A percentile compares a stretch with the other conserved stretches of the same genome.
phyloP scores from a whole-genome alignment of 176 grass and related monocot species.

The Phoenix roebelenii region DNA sequence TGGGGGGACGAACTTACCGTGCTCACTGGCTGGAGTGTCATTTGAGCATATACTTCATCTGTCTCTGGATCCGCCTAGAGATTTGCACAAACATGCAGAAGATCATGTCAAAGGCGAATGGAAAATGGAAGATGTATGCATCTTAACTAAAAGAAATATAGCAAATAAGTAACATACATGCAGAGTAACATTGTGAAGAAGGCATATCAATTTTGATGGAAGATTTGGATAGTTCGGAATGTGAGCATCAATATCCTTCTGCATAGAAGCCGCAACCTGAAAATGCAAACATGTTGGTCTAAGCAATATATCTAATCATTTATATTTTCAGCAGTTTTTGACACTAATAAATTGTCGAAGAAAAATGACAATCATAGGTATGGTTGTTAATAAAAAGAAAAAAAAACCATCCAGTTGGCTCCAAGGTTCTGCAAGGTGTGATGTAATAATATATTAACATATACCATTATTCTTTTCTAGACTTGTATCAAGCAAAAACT shows the following conservation, averaged over 20 bases:
- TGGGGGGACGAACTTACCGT: slow-evolving; percentile 34
- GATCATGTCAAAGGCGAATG: neutral
- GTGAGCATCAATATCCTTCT: slow-evolving; percentile 87
- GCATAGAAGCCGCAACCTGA: slow-evolving; percentile 99
- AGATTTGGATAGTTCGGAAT: slow-evolving; percentile 92
- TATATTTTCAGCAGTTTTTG: no score
- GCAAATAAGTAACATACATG: slow-evolving; percentile 50
- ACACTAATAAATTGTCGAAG: no score
- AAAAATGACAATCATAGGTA: no score
- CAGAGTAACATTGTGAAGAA: slow-evolving; percentile 89
- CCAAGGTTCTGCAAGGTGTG: no score
- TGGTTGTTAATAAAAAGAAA: no score
- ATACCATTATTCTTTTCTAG: no score
- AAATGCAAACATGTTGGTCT: neutral
- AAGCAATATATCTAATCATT: no score
- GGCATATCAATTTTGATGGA: slow-evolving; percentile 90
- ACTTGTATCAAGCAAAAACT: no score
- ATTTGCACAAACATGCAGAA: slow-evolving; percentile 13
- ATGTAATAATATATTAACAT: no score
- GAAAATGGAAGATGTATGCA: no score
- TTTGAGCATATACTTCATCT: slow-evolving; percentile 98
- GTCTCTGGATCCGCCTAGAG: slow-evolving; percentile 86
- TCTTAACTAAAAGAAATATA: neutral
- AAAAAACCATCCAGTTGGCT: no score
- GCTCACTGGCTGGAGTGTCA: slow-evolving; percentile 98